These are phyloP conservation scores for Suaeda aralocaspica DNA, from an alignment of 148 eudicot species.

Conservation along the genomic window DNA sequence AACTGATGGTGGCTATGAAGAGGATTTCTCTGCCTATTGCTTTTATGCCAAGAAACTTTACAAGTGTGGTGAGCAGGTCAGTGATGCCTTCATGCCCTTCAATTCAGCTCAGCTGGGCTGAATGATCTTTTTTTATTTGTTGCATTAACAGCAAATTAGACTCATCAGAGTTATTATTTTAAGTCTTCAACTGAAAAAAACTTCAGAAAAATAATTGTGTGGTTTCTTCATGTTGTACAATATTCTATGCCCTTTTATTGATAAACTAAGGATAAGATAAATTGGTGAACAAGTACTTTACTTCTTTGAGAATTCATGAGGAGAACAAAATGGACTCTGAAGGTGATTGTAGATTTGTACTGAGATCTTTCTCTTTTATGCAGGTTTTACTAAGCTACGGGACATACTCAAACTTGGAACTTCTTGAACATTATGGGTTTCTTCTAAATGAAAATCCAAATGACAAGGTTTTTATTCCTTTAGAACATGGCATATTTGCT, in stretches of 20 bases:
- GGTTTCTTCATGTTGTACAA: not conserved
- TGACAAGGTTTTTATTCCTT: conserved; percentile 69
- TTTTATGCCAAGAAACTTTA: conserved; percentile 77
- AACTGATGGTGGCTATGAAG: conserved; percentile 86
- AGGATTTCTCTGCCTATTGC: conserved; percentile 59
- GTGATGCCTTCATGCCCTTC: not conserved
- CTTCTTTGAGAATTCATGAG: not conserved
- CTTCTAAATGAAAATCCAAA: conserved; percentile 62
- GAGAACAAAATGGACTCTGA: not conserved
- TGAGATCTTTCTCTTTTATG: not conserved
- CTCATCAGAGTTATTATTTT: not conserved
- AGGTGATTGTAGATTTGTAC: not conserved
- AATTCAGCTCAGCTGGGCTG: not conserved
- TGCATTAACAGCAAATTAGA: not conserved
- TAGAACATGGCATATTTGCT: conserved; percentile 49
- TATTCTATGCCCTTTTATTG: not conserved
- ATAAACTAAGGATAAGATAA: not conserved
- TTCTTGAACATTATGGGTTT: conserved; percentile 97
- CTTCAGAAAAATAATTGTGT: not conserved
- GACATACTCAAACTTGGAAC: conserved; percentile 92
- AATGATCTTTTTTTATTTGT: not conserved
- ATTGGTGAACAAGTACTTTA: not conserved
- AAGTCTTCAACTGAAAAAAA: not conserved
- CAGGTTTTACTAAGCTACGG: conserved; percentile 97
- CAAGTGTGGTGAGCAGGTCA: conserved; percentile 74